Evolutionary conservation across 495 filamentous ascomycete species (phyloP).

Genomic region (Aspergillus hancockii): DNA sequence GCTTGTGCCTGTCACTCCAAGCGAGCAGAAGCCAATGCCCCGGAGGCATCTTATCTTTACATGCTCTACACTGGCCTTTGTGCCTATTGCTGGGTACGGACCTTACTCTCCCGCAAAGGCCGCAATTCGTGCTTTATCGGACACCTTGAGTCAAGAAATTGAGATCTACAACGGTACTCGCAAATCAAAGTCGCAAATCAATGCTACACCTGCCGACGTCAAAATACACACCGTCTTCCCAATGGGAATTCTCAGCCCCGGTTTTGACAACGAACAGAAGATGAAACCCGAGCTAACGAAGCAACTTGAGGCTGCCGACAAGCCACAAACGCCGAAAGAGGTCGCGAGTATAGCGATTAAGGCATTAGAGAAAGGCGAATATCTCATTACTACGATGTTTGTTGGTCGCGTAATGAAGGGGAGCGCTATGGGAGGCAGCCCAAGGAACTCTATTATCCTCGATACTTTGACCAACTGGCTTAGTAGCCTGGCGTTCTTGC

Average conservation of each 20-base stretch:
- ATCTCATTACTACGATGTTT: slow-evolving; percentile 71
- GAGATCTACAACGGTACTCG: slow-evolving; percentile 72
- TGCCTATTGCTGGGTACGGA: slow-evolving; percentile 78
- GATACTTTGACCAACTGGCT: slow-evolving; percentile 48
- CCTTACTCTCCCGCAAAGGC: slow-evolving; percentile 85
- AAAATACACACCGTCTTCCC: slow-evolving; percentile 84
- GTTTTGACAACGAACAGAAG: slow-evolving; percentile 74
- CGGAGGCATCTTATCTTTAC: slow-evolving; percentile 87
- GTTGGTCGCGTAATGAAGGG: slow-evolving; percentile 67
- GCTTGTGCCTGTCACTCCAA: slow-evolving; percentile 42
- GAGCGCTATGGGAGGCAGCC: slow-evolving; percentile 43
- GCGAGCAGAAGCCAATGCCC: slow-evolving; percentile 31
- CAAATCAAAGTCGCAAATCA: slow-evolving; percentile 46
- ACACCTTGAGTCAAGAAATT: slow-evolving; percentile 81
- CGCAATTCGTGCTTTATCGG: slow-evolving; percentile 79
- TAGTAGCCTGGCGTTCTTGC: slow-evolving; percentile 44
- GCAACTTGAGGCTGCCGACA: slow-evolving; percentile 79
- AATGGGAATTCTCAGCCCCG: slow-evolving; percentile 75
- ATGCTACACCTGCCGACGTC: slow-evolving; percentile 57
- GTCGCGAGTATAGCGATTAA: slow-evolving; percentile 70
- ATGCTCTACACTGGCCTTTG: slow-evolving; percentile 72
- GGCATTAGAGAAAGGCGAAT: slow-evolving; percentile 78
- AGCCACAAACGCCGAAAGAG: slow-evolving; percentile 72
- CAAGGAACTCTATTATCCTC: slow-evolving; percentile 40
- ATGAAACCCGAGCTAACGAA: slow-evolving; percentile 81